Conservation (phyloP, 352 stramenopile species). For the Paralagenidium karlingii region DNA sequence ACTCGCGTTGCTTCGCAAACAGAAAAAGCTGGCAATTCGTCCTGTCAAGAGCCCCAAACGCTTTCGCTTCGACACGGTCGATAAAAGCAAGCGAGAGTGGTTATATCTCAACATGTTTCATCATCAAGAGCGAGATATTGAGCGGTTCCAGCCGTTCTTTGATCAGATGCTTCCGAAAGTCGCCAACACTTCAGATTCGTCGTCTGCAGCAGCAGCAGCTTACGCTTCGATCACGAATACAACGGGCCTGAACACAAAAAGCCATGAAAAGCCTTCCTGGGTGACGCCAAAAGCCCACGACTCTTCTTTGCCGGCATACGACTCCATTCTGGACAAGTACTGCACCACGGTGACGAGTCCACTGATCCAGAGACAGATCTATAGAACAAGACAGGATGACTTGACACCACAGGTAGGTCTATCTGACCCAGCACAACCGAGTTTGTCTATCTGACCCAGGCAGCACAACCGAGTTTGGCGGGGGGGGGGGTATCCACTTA, state of each 20-base stretch:
- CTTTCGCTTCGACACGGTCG: slow-evolving; percentile 34
- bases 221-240: no score
- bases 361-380: slow-evolving; percentile 62
- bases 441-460: no score
- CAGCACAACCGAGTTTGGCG: no score
- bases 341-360: slow-evolving; percentile 66
- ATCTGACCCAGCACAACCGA: no score
- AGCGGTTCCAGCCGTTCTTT: no score
- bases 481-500: no score
- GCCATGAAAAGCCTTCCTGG: slow-evolving; percentile 58
- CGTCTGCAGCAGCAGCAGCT: no score
- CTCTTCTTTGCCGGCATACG: slow-evolving; percentile 42
- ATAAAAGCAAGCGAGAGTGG: slow-evolving; percentile 65
- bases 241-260: no score
- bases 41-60: slow-evolving; percentile 36
- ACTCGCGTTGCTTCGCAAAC: slow-evolving; percentile 3
- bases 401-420: slow-evolving; percentile 62
- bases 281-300: slow-evolving; percentile 26
- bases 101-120: slow-evolving; percentile 74
- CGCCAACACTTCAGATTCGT: no score
- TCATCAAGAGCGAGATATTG: no score
- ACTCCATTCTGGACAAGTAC: slow-evolving; percentile 72
- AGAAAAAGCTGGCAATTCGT: slow-evolving; percentile 23
- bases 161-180: no score
- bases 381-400: slow-evolving; percentile 37